Base-by-base conservation (phyloP, 495 filamentous ascomycete genomes). In the Alectoria sarmentosa region DNA sequence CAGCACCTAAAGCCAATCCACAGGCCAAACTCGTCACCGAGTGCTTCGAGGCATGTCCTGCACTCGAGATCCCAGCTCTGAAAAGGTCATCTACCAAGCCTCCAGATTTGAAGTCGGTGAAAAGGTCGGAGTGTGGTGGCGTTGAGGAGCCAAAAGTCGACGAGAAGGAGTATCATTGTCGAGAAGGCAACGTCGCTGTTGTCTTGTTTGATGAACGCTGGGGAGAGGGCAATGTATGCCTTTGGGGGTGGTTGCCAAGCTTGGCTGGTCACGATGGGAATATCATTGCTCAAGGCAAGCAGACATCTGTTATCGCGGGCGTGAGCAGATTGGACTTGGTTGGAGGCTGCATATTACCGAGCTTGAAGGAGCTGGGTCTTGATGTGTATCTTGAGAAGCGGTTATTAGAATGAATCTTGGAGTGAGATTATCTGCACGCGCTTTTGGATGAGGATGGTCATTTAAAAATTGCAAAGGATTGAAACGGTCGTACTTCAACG, bases 341-440 rank as follows among this genome's bases (percentile, higher is more conserved):
- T 10, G 4, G 30, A 55, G 28, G 52, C 52, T 55, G 30, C 52
- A 55, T 30, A 21, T 4, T 55, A 13, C 52, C 52, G 15, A 34
- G 52, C 19, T 34, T 55, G 28, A 55, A 34, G 52, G 30, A 55
- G 28, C 52, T 55, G 28, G 52, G 52, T 55, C 52, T 55, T 34
- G 52, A 55, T 10, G 34, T 9, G 15, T 55, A 55, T 34, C 2
- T 55, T 7, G 11, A 34, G 52, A 55, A 34, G 52, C 52, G 30
- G 6, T n/a, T n/a, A 6, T 19, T 34, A 34, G 15, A 34, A 55
- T 8, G 14, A 30, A 55, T 19, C 17, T 55, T 55, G 52, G 17
- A n/a, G 28, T 34, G 28, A 3, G 49, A 28, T 17, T 5, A 49
- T 26, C 13, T 6, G 28, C 49, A 32, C 4, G 26, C 8, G 26